Base-by-base conservation (phyloP, 257 asterid species). In the Datura wrightii region DNA sequence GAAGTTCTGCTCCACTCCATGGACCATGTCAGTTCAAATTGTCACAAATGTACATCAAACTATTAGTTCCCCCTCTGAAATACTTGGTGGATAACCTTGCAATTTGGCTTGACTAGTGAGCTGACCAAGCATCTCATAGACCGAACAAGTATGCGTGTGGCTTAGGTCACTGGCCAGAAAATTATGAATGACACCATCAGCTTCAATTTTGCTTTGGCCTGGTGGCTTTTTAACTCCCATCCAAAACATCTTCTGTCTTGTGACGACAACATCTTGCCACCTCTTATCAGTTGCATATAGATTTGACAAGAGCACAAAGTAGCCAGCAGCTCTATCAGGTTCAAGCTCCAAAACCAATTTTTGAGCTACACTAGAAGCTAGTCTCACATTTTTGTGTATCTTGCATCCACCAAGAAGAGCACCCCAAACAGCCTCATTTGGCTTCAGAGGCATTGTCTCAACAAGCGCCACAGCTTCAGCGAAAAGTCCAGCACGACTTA, bases 341-440 rank as follows among this genome's bases (percentile, higher is more conserved):
- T 91, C 92, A 36, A 93, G 83, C 69, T 89, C 91, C 85, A 84
- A 36, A 5, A 83, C 83, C 85, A 94, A 85, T 85, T 88, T 84
- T 56, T 80, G 89, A n/a, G 91, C 92, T 6, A 92, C 92, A 63
- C 86, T 86, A 18, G 91, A 89, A 83, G 97, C 97, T 86, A 94
- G 90, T 85, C 88, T 89, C 50, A 90, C 90, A 70, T 90, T 91
- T 84, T 79, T 92, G 88, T 93, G 85, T 82, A 90, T 92, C 90
- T 92, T 90, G 74, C 98, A 94, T 24, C 97, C 97, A 66, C 96
- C 91, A 56, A 95, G 96, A 84, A 95, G 93, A 53, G 98, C 94
- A 65, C 97, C 99, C 99, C 97, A 95, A 7, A 95, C 90, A 3
- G 87, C 91, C 79, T 92, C 93, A 11, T 94, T 95, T 15, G 98